phyloP scores from a whole-genome alignment of 106 monocot species.

The Phalaenopsis aphrodite region DNA sequence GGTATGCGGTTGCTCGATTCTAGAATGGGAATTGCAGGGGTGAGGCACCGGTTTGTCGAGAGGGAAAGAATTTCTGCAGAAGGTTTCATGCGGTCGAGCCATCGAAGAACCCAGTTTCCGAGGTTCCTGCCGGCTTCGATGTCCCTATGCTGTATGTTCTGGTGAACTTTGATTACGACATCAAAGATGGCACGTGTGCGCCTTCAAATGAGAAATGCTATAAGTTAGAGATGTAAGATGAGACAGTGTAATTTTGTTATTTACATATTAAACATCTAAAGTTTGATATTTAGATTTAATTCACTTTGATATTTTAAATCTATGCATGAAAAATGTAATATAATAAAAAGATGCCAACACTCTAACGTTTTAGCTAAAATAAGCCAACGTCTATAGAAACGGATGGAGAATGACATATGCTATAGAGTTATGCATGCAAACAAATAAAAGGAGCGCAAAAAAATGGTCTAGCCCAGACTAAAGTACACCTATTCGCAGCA shows the following conservation, averaged over 20 bases:
- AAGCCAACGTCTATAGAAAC: too few relatives aligned
- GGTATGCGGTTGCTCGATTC: slow-evolving; percentile 7
- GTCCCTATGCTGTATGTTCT: slow-evolving; percentile 75
- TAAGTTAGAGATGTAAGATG: not conserved
- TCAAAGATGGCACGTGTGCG: slow-evolving; percentile 63
- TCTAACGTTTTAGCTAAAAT: too few relatives aligned
- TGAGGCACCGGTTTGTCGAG: not conserved
- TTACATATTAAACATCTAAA: too few relatives aligned
- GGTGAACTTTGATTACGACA: slow-evolving; percentile 67
- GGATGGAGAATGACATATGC: too few relatives aligned
- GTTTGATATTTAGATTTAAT: too few relatives aligned
- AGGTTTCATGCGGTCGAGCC: slow-evolving; percentile 77
- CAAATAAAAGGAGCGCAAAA: too few relatives aligned
- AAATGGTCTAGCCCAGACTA: too few relatives aligned
- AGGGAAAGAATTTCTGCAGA: slow-evolving; percentile 58
- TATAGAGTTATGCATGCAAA: too few relatives aligned
- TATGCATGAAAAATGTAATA: too few relatives aligned
- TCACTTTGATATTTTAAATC: too few relatives aligned
- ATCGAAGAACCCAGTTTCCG: slow-evolving; percentile 75
- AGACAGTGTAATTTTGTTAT: not conserved
- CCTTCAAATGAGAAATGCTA: slow-evolving; percentile 24
- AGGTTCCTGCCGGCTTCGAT: slow-evolving; percentile 67
- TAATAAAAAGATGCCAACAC: too few relatives aligned
- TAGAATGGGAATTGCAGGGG: slow-evolving; percentile 6
- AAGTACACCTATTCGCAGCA: too few relatives aligned